These are phyloP conservation scores for Avena atlantica DNA, from an alignment of 176 grass and related monocot species.

Conservation along the genomic window DNA sequence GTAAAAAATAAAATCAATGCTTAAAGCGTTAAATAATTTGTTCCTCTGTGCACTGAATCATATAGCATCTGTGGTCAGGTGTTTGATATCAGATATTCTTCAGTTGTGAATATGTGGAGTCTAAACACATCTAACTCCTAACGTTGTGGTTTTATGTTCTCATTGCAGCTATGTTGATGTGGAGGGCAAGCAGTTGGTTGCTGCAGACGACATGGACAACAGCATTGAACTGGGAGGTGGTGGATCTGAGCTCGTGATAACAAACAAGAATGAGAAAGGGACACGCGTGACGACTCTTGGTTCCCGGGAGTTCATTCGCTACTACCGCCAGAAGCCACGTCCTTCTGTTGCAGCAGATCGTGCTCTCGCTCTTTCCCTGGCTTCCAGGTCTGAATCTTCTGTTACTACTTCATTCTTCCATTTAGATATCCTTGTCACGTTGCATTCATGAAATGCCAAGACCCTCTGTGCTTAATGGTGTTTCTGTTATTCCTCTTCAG, in stretches of 20 bases:
- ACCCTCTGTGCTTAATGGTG: not conserved
- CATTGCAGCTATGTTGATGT: conserved; percentile 74
- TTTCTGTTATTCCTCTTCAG: conserved; percentile 35
- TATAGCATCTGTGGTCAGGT: not conserved
- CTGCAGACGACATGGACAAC: conserved; percentile 49
- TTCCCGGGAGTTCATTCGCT: conserved; percentile 85
- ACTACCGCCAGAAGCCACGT: conserved; percentile 85
- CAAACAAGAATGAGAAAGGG: conserved; percentile 66
- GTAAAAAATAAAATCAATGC: not conserved
- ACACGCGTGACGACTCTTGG: conserved; percentile 66
- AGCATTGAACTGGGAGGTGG: conserved; percentile 75
- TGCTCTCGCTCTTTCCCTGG: conserved; percentile 73
- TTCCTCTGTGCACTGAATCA: not conserved
- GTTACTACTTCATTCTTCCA: not conserved
- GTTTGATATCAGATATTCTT: not conserved
- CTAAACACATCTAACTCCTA: not conserved
- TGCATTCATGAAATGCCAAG: not conserved
- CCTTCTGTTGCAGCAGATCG: conserved; percentile 71
- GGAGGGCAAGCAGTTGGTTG: conserved; percentile 79
- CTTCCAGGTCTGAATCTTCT: conserved; percentile 64
- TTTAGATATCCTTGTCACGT: not conserved
- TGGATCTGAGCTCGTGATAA: conserved; percentile 84
- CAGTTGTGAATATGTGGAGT: not conserved
- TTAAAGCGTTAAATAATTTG: not conserved
- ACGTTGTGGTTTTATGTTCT: not conserved